phyloP scores from a whole-genome alignment of 2,329 filamentous ascomycete species.

The Emergomyces pasteurianus region DNA sequence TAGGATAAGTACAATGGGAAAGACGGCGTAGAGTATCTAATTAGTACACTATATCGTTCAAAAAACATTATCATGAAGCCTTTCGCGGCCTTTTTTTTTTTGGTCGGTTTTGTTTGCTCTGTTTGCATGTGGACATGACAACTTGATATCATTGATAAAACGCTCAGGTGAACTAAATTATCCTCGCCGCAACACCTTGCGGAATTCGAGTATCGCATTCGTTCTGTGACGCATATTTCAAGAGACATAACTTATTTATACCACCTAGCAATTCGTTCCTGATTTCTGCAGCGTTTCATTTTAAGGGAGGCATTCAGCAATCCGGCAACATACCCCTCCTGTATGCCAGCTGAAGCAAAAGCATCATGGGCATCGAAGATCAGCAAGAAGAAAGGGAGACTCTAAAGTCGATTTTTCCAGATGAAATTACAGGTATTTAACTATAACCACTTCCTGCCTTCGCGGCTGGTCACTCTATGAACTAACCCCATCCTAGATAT shows the following conservation, averaged over 20 bases:
- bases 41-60: conserved; percentile 6
- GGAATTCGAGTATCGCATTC: not conserved
- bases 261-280: not conserved
- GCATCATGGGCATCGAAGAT: conserved; percentile 55
- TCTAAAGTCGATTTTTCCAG: conserved; percentile 94
- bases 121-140: conserved; percentile 28
- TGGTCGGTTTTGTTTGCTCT: conserved; percentile 30
- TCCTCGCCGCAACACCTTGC: not conserved
- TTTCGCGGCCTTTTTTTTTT: conserved; percentile 3
- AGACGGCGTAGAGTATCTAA: not conserved
- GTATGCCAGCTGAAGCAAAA: not conserved
- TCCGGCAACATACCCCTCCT: not conserved
- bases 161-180: not conserved
- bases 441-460: not conserved
- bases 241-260: not conserved
- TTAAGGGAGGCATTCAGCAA: not conserved
- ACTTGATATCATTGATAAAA: conserved; percentile 1
- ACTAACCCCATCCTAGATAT: conserved; percentile 49
- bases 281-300: not conserved
- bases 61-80: not conserved
- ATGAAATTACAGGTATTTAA: conserved; percentile 74
- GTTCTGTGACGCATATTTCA: not conserved
- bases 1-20: not conserved
- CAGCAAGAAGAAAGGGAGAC: conserved; percentile 94
- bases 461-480: conserved; percentile 11